Conservation (phyloP, 305 asterid genomes). For the Ruellia speciosa region DNA sequence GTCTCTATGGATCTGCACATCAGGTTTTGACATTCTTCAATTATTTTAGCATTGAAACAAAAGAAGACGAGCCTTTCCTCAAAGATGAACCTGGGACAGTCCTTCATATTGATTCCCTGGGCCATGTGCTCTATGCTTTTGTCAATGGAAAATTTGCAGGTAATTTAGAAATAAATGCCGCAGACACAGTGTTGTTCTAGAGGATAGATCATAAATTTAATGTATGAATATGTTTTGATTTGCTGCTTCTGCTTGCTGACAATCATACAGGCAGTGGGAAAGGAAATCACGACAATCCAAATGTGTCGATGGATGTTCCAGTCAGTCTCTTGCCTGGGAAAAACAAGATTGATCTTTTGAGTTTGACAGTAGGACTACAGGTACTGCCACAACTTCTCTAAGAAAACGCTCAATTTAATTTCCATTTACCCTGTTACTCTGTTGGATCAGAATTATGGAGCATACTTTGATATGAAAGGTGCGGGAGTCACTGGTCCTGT, state of each 20-base stretch:
- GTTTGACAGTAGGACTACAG: slow-evolving; percentile 81
- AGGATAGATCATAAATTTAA: background rate
- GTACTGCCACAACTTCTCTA: slow-evolving; percentile 25
- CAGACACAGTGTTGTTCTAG: background rate
- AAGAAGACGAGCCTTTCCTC: slow-evolving; percentile 47
- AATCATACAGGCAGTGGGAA: slow-evolving; percentile 38
- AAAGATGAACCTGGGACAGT: slow-evolving; percentile 53
- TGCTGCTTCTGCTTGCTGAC: slow-evolving; percentile 1
- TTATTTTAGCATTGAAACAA: slow-evolving; percentile 43
- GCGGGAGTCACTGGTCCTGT: slow-evolving; percentile 96
- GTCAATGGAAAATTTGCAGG: slow-evolving; percentile 80
- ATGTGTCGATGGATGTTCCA: slow-evolving; percentile 47
- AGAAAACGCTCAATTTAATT: slow-evolving; percentile 3
- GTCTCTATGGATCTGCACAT: background rate
- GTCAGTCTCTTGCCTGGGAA: slow-evolving; percentile 42
- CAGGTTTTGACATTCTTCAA: slow-evolving; percentile 14
- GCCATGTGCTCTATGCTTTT: slow-evolving; percentile 65
- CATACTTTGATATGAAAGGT: slow-evolving; percentile 56
- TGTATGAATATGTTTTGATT: background rate
- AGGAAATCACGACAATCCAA: slow-evolving; percentile 31
- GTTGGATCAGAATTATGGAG: slow-evolving; percentile 83
- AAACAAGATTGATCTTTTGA: slow-evolving; percentile 68
- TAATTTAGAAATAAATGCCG: slow-evolving; percentile 6
- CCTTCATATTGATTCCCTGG: slow-evolving; percentile 71
- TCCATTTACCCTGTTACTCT: slow-evolving; percentile 15